Conservation (phyloP, 352 stramenopile species). For the Blastocystis sp. region DNA sequence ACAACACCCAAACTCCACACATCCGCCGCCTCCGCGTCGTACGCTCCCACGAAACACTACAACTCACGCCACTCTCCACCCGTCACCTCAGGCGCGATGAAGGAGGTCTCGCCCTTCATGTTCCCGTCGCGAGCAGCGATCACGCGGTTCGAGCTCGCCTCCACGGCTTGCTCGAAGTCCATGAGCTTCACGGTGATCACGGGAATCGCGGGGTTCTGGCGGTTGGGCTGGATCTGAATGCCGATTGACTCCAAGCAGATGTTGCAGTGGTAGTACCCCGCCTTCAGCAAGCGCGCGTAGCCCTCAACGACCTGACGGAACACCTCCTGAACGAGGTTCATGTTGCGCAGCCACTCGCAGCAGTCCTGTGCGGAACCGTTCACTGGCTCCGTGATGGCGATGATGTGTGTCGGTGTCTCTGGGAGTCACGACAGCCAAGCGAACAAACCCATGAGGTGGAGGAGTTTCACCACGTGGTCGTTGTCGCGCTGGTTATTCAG, state of each 20-base stretch:
- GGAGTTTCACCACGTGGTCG: slow-evolving; percentile 32
- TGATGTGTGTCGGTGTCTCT: slow-evolving; percentile 29
- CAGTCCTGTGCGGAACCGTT: slow-evolving; percentile 14
- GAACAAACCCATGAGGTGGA: slow-evolving; percentile 17
- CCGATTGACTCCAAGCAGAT: background rate
- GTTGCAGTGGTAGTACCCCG: slow-evolving; percentile 44
- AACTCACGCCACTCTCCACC: background rate
- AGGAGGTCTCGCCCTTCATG: background rate
- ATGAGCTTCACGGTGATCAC: slow-evolving; percentile 13
- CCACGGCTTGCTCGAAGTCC: slow-evolving; percentile 48
- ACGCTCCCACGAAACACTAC: slow-evolving; percentile 39
- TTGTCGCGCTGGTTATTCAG: slow-evolving; percentile 22
- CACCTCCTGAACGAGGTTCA: background rate
- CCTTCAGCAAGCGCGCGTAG: background rate
- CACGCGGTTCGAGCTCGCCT: background rate
- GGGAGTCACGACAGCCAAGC: background rate
- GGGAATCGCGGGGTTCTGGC: background rate
- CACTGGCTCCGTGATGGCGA: slow-evolving; percentile 31
- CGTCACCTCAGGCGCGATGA: slow-evolving; percentile 23
- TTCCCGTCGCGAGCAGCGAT: background rate
- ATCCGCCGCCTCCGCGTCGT: slow-evolving; percentile 1
- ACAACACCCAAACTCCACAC: slow-evolving; percentile 63
- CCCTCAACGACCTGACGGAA: slow-evolving; percentile 25
- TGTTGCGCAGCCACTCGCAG: slow-evolving; percentile 3
- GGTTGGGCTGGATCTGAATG: background rate